Percentiles rank a stretch among this genome's conserved stretches.
phyloP scores from a whole-genome alignment of 2,329 filamentous ascomycete species.

The Sporothrix schenckii region DNA sequence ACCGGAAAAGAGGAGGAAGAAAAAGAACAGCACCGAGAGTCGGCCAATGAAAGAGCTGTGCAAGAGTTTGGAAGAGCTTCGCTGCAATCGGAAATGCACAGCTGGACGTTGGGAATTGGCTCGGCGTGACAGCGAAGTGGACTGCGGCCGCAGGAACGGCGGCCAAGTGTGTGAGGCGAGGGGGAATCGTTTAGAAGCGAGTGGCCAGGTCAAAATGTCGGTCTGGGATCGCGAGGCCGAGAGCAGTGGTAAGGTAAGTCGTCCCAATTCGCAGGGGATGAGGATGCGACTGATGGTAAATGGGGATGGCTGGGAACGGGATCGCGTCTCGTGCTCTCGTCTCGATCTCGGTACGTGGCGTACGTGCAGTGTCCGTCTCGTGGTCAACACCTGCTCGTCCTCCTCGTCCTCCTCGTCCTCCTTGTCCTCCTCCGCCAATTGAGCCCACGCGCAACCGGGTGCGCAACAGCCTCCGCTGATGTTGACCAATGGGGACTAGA shows the following conservation, averaged over 20 bases:
- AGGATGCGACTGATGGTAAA: background rate
- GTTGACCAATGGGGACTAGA: background rate
- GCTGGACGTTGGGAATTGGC: background rate
- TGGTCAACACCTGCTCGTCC: slow-evolving; percentile 4
- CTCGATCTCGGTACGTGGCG: background rate
- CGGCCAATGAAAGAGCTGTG: slow-evolving; percentile 4
- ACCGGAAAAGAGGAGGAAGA: background rate
- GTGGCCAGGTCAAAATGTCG: background rate
- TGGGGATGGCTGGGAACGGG: slow-evolving; percentile 1
- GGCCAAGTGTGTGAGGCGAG: background rate
- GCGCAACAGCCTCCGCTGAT: background rate
- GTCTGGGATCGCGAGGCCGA: slow-evolving; percentile 19
- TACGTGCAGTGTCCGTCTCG: background rate
- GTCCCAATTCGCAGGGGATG: background rate
- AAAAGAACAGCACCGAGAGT: background rate
- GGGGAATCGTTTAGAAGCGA: background rate
- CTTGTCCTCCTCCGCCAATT: slow-evolving; percentile 24
- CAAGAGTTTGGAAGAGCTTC: background rate
- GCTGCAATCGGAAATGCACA: slow-evolving; percentile 4
- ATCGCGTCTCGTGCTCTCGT: background rate
- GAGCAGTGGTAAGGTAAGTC: background rate
- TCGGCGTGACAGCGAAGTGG: slow-evolving; percentile 14
- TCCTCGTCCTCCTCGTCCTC: slow-evolving; percentile 5
- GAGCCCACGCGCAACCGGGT: slow-evolving; percentile 13
- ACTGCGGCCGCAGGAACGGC: slow-evolving; percentile 17